These are phyloP conservation scores for Pleurotus tuber-regium DNA, from an alignment of 768 basidiomycete species.

Conservation along the genomic window DNA sequence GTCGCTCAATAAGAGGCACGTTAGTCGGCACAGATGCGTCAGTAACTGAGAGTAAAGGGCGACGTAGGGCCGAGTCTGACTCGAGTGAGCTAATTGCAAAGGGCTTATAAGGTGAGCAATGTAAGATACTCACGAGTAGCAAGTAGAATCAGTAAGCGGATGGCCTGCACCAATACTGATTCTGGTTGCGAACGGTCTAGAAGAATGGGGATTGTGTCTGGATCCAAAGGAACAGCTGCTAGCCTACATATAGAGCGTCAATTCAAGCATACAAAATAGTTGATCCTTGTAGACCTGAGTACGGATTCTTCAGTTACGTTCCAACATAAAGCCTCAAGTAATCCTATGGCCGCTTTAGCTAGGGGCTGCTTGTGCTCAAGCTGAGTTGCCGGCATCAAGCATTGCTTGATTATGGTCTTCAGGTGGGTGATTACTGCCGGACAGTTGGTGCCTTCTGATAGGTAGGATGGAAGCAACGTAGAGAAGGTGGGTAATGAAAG, in stretches of 20 bases:
- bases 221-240: conserved; percentile 33
- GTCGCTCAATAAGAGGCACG: conserved; percentile 43
- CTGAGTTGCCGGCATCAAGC: conserved; percentile 32
- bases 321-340: conserved; percentile 57
- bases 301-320: conserved; percentile 41
- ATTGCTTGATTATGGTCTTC: conserved; percentile 37
- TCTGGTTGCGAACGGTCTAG: conserved; percentile 49
- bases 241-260: conserved; percentile 31
- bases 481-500: conserved; percentile 49
- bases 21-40: conserved; percentile 24
- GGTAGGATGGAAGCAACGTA: conserved; percentile 30
- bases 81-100: not conserved
- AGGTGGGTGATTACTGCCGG: conserved; percentile 37
- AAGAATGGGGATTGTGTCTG: conserved; percentile 43
- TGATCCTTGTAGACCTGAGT: conserved; percentile 29
- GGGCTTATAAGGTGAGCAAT: too few relatives aligned
- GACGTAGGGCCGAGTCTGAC: conserved; percentile 42
- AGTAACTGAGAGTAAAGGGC: conserved; percentile 38
- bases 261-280: not conserved
- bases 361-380: conserved; percentile 24
- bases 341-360: conserved; percentile 37
- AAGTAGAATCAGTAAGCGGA: conserved; percentile 51
- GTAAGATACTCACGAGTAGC: conserved; percentile 54
- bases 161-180: conserved; percentile 46
- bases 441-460: conserved; percentile 17